Evolutionary conservation across 345 rosid genomes (phyloP).

Genomic region (Trapa bicornis): DNA sequence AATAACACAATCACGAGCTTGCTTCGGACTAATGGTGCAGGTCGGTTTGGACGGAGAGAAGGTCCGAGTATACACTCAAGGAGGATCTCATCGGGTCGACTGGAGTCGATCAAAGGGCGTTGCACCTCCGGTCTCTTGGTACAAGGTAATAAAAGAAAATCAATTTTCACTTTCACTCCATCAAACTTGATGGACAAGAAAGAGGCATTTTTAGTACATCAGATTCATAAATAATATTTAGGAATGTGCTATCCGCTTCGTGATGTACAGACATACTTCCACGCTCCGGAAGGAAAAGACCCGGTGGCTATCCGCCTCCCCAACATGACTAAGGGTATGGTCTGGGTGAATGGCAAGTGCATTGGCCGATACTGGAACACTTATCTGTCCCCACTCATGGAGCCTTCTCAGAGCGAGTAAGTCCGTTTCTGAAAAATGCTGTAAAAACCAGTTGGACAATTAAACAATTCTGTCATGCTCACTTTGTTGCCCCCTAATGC

Average conservation of each 20-base stretch:
- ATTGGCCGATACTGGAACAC: constrained; percentile 82
- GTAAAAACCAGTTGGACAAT: too few species aligned
- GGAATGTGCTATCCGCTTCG: not conserved
- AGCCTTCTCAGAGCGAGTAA: constrained; percentile 62
- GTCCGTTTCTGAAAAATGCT: not conserved
- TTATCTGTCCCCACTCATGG: constrained; percentile 49
- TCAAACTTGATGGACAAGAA: too few species aligned
- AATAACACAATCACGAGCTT: too few species aligned
- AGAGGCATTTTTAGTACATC: too few species aligned
- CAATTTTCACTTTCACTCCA: too few species aligned
- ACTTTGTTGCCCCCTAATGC: too few species aligned
- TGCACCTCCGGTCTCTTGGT: constrained; percentile 53
- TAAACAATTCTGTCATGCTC: too few species aligned
- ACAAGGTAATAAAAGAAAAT: constrained; percentile 36
- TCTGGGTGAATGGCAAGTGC: constrained; percentile 71
- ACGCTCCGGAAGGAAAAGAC: constrained; percentile 49
- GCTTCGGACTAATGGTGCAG: constrained; percentile 4
- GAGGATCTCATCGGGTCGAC: constrained; percentile 34
- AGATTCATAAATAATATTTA: not conserved
- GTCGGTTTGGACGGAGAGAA: constrained; percentile 60
- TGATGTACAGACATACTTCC: constrained; percentile 41
- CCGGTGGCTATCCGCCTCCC: constrained; percentile 47
- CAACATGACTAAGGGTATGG: constrained; percentile 69
- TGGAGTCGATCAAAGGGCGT: constrained; percentile 30
- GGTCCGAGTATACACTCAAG: constrained; percentile 24